These are phyloP conservation scores for Posidonia oceanica DNA, from an alignment of 116 monocot species.

Conservation along the genomic window DNA sequence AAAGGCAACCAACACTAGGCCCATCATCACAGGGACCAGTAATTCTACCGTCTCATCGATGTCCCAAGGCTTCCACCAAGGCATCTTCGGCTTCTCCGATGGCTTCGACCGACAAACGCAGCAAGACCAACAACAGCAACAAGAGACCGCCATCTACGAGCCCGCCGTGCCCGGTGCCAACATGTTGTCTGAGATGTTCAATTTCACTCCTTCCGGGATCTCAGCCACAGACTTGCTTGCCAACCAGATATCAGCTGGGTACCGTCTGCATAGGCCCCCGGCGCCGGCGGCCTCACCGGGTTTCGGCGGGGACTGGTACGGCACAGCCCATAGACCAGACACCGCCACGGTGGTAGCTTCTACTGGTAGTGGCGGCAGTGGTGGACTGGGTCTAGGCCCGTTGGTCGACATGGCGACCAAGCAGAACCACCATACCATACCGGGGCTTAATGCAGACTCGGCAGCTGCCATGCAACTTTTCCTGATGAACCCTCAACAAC, in stretches of 20 bases:
- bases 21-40: background rate
- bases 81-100: conserved; percentile 51
- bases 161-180: conserved; percentile 24
- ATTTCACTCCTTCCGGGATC: conserved; percentile 6
- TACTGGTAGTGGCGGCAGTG: conserved; percentile 3
- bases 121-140: conserved; percentile 27
- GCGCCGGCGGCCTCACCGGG: conserved; percentile 1
- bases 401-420: conserved; percentile 8
- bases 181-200: conserved; percentile 82
- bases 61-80: conserved; percentile 36
- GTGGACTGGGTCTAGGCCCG: conserved; percentile 4
- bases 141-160: conserved; percentile 31
- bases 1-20: background rate
- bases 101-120: conserved; percentile 23
- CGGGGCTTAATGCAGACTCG: conserved; percentile 32
- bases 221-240: conserved; percentile 59
- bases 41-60: conserved; percentile 1
- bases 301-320: conserved; percentile 17
- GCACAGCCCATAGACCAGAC: background rate
- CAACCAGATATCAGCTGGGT: conserved; percentile 31
- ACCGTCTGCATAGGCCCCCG: background rate
- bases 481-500: conserved; percentile 43
- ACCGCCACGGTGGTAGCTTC: background rate
- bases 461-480: conserved; percentile 79
- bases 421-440: conserved; percentile 16